Evolutionary conservation across 306 rosid genomes (phyloP), one percentile per base, ranked within the genome.

Genomic region (Rosa multiflora): DNA sequence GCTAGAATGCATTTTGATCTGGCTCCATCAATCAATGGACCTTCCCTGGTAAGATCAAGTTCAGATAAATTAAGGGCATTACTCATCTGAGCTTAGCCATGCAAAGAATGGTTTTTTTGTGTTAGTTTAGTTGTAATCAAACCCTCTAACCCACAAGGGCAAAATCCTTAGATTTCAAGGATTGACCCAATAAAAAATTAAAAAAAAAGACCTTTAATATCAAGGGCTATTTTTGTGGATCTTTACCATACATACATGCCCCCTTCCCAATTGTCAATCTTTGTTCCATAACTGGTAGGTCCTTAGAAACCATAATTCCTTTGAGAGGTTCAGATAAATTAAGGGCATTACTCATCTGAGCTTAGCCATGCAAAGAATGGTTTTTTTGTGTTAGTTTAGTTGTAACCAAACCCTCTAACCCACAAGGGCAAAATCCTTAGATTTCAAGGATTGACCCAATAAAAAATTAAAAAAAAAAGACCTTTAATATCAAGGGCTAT

Each of bases 261-360:
- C 26, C 51, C 52, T 43, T 37, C 17, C 73, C 32, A n/a, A 32
- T 3, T 29, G 69, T 29, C 69, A 13, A 63, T 32, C 43, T 14
- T 59, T 63, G 42, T 32, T 63, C 69, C 69, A 63, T 63, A 26
- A 63, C 43, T 14, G 42, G 69, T 58, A 56, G 68, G 68, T 43
- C 78, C 69, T 39, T 35, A 5, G n/a, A 63, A 48, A 56, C 69
- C 62, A 76, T 23, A 64, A 29, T 48, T 63, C 79, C 26, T 32
- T 40, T 4, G 53, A 63, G 53, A 20, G n/a, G n/a, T n/a, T n/a
- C n/a, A n/a, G n/a, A n/a, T n/a, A n/a, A n/a, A 21, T 0, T 0
- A 58, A 10, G 15, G 35, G 29, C 62, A 9, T 21, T 21, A 21
- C 1, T 26, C 67, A 10, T 26, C 32, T 23, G 64, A 23, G 35